Evolutionary conservation across 331 rosid genomes (phyloP).

Genomic region (Telfairia occidentalis): DNA sequence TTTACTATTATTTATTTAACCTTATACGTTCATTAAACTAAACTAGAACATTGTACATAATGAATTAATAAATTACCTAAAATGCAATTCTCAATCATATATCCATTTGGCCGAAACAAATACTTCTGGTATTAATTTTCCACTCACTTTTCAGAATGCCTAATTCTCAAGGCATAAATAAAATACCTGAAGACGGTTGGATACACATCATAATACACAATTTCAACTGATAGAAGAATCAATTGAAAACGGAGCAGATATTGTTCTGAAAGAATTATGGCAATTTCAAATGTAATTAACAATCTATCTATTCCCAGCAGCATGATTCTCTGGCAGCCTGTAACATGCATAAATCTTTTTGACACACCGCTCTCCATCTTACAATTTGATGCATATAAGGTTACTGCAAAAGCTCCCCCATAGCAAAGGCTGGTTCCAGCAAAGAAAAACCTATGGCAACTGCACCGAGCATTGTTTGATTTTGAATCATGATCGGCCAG

Average conservation of each 20-base stretch:
- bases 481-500: conserved; percentile 5
- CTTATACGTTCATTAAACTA: too few species aligned
- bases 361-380: neutral
- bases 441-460: neutral
- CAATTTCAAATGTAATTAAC: neutral
- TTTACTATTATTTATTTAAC: too few species aligned
- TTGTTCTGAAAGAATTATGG: conserved; percentile 1
- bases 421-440: neutral
- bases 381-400: neutral
- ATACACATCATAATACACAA: neutral
- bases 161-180: neutral
- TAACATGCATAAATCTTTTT: neutral
- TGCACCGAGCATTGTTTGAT: neutral
- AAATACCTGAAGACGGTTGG: neutral
- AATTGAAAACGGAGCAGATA: neutral
- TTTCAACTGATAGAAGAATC: neutral
- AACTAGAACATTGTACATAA: too few species aligned
- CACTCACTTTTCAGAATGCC: neutral
- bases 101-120: neutral
- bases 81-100: too few species aligned
- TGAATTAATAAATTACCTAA: too few species aligned
- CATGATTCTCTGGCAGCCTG: neutral
- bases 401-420: neutral
- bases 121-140: neutral
- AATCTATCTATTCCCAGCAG: neutral